Percentiles rank a stretch among this genome's conserved stretches.
Conservation (phyloP, 2,329 filamentous ascomycete genomes). For the Cladosporium sp. region DNA sequence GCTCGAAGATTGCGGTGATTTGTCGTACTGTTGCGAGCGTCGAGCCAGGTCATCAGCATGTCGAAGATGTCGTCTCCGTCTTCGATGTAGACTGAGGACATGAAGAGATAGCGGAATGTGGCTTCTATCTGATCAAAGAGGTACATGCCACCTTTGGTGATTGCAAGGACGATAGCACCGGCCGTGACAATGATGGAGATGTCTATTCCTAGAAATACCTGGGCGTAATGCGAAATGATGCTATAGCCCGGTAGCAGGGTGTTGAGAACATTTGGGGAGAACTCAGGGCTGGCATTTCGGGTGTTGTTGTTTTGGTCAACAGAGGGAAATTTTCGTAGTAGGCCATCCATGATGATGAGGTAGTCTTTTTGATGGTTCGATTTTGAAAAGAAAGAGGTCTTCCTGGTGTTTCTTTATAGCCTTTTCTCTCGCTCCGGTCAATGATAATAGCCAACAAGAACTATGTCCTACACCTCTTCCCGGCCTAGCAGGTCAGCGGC, state of each 20-base stretch:
- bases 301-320: too few species aligned
- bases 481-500: too few species aligned
- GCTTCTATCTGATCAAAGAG: constrained; percentile 30
- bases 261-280: constrained; percentile 47
- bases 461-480: too few species aligned
- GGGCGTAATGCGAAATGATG: constrained; percentile 42
- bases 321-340: too few species aligned
- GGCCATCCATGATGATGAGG: too few species aligned
- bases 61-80: constrained; percentile 42
- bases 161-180: constrained; percentile 39
- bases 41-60: constrained; percentile 42
- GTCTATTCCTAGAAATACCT: constrained; percentile 43
- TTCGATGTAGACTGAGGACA: constrained; percentile 42
- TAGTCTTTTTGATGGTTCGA: too few species aligned
- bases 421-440: too few species aligned
- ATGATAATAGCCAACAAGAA: too few species aligned
- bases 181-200: constrained; percentile 44
- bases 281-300: constrained; percentile 23
- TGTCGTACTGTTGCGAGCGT: constrained; percentile 36
- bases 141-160: constrained; percentile 36
- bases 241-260: constrained; percentile 49
- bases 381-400: too few species aligned
- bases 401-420: too few species aligned
- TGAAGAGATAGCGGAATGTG: constrained; percentile 35
- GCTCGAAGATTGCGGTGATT: constrained; percentile 37